Evolutionary conservation across 495 filamentous ascomycete genomes (phyloP), one percentile per base, ranked within the genome.

Genomic region (Pseudomonodictys pantanalensis): DNA sequence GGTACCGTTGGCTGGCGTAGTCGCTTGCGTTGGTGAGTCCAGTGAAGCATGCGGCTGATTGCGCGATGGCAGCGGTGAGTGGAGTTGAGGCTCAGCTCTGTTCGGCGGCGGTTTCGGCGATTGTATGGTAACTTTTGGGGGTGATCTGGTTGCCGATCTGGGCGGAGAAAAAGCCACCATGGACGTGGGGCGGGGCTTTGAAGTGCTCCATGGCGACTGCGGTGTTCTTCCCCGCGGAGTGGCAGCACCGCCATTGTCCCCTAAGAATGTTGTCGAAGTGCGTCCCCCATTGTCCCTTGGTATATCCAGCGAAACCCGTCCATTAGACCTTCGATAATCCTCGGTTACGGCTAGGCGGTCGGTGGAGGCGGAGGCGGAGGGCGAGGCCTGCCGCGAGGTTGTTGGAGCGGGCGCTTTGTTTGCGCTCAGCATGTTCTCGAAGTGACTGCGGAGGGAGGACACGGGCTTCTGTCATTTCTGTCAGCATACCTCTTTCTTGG

Each of bases 361-460:
- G 18, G 49, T 5, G 51, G 23, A 10, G 28, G 22, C 9, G n/a
- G n/a, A n/a, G n/a, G n/a, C n/a, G n/a, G n/a, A n/a, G 12, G 62
- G 58, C 18, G 66, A 59, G 25, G 49, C 7, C 11, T 65, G 44
- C 30, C 42, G 57, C 15, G 51, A 44, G 10, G 62, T 28, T 15
- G 56, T 38, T 58, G 56, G 22, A 9, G 41, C 18, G 38, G 66
- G 42, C n/a, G 62, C 17, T 41, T 55, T 58, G 26, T 65, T 61
- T 26, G 52, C 26, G 43, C 79, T 75, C 62, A 86, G 81, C 71
- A 96, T 85, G 56, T 87, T 87, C 78, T 98, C 93, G 68, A 98
- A 98, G 69, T 92, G 87, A 39, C 91, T 93, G 45, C 90, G 82
- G 29, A 97, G 78, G 43, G 92, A 95, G 39, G 93, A 98, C 24